These are phyloP conservation scores for Microcyclospora tardicrescens DNA, from an alignment of 2,329 filamentous ascomycete species.

Conservation along the genomic window DNA sequence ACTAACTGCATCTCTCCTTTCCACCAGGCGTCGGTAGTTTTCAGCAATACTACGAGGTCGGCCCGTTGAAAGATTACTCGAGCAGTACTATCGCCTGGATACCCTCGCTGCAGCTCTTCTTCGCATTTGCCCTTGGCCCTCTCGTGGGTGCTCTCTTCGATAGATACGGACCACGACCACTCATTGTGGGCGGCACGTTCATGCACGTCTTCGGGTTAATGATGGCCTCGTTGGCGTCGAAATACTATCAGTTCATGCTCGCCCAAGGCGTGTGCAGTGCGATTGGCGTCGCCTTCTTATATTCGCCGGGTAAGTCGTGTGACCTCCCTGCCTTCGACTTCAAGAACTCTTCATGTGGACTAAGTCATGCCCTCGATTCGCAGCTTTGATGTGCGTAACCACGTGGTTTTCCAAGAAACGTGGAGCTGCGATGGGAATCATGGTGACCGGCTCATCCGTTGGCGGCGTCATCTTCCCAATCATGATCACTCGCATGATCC, in stretches of 20 bases:
- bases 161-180: conserved; percentile 11
- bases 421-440: conserved; percentile 67
- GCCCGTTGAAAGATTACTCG: conserved; percentile 12
- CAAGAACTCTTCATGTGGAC: too few species aligned
- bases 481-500: conserved; percentile 23
- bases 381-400: conserved; percentile 61
- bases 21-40: conserved; percentile 36
- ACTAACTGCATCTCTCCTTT: conserved; percentile 31
- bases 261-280: conserved; percentile 64
- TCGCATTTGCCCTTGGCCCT: conserved; percentile 15
- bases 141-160: conserved; percentile 18
- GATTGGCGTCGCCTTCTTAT: conserved; percentile 60
- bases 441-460: conserved; percentile 49
- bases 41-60: conserved; percentile 10
- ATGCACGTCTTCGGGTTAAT: conserved; percentile 13
- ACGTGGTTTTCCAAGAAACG: conserved; percentile 68
- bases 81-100: conserved; percentile 17
- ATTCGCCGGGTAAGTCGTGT: too few species aligned
- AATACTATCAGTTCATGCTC: conserved; percentile 30
- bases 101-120: conserved; percentile 15
- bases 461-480: conserved; percentile 35
- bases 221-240: conserved; percentile 29
- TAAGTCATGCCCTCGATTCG: too few species aligned
- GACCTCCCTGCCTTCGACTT: too few species aligned
- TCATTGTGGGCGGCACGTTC: conserved; percentile 8